phyloP scores from a whole-genome alignment of 768 basidiomycete genomes.

The Postia placenta region DNA sequence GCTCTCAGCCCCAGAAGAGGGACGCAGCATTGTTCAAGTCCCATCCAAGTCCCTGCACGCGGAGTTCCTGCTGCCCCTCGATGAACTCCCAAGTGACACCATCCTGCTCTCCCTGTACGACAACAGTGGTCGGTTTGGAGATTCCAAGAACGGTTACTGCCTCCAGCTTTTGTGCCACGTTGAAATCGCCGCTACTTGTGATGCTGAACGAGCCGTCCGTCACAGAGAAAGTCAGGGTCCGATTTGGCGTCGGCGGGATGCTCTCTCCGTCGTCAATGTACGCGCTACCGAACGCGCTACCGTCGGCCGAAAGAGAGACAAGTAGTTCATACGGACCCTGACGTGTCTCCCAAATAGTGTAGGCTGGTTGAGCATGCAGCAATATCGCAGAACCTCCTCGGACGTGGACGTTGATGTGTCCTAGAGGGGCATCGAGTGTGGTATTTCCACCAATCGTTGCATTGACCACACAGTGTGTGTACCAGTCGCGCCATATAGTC shows the following conservation, averaged over 20 bases:
- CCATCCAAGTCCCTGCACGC: constrained; percentile 30
- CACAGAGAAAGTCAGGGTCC: constrained; percentile 40
- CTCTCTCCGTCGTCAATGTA: constrained; percentile 70
- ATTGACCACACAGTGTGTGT: constrained; percentile 53
- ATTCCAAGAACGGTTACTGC: constrained; percentile 55
- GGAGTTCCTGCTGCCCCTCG: constrained; percentile 33
- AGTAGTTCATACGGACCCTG: constrained; percentile 57
- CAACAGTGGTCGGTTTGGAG: constrained; percentile 39
- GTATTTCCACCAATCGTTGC: constrained; percentile 35
- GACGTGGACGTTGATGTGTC: constrained; percentile 72
- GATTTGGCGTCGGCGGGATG: constrained; percentile 48
- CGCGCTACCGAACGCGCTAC: constrained; percentile 50
- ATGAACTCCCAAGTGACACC: constrained; percentile 36
- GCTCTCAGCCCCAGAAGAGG: constrained; percentile 38
- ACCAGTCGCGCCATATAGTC: constrained; percentile 70
- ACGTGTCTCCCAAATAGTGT: constrained; percentile 65
- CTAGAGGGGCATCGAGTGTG: constrained; percentile 58
- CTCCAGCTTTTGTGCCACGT: constrained; percentile 40
- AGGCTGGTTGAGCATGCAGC: constrained; percentile 53
- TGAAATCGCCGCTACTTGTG: constrained; percentile 32
- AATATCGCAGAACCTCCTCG: constrained; percentile 63
- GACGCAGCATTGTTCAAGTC: constrained; percentile 36
- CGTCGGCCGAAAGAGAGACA: constrained; percentile 43
- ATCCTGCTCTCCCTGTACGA: neutral
- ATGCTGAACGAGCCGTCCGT: constrained; percentile 30